Conservation (phyloP, 306 rosid genomes). For the Rosa chinensis region DNA sequence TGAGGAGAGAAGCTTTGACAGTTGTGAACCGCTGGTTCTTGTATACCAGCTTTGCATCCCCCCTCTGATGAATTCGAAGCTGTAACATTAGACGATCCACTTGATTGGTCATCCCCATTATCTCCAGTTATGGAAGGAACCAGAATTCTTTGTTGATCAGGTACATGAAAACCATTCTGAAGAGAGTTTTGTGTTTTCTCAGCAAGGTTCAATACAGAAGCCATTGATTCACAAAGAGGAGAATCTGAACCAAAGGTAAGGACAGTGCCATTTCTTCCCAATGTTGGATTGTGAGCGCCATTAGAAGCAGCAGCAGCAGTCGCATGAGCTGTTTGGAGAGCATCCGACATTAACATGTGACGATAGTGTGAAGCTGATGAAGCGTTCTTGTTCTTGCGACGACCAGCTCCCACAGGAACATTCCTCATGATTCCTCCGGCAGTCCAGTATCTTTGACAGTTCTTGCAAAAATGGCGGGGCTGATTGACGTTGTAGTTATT, state of each 20-base stretch:
- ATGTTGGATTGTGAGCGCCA: constrained; percentile 39
- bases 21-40: constrained; percentile 39
- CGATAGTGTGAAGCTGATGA: constrained; percentile 43
- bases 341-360: constrained; percentile 48
- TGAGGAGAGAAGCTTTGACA: constrained; percentile 51
- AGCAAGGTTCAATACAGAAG: constrained; percentile 58
- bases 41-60: constrained; percentile 32
- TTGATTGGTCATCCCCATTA: constrained; percentile 45
- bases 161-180: constrained; percentile 42
- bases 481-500: constrained; percentile 87
- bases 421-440: constrained; percentile 88
- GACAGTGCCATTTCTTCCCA: constrained; percentile 47
- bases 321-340: constrained; percentile 39
- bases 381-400: constrained; percentile 73
- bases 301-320: constrained; percentile 32
- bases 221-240: constrained; percentile 58
- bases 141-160: constrained; percentile 26
- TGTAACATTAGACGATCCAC: constrained; percentile 48
- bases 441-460: constrained; percentile 93
- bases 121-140: constrained; percentile 37
- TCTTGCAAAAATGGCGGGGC: constrained; percentile 92
- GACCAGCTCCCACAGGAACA: constrained; percentile 85
- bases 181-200: constrained; percentile 34
- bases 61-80: constrained; percentile 53
- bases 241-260: constrained; percentile 66